Conservation (phyloP, 179 eudicot species). For the Carnegiea gigantea region DNA sequence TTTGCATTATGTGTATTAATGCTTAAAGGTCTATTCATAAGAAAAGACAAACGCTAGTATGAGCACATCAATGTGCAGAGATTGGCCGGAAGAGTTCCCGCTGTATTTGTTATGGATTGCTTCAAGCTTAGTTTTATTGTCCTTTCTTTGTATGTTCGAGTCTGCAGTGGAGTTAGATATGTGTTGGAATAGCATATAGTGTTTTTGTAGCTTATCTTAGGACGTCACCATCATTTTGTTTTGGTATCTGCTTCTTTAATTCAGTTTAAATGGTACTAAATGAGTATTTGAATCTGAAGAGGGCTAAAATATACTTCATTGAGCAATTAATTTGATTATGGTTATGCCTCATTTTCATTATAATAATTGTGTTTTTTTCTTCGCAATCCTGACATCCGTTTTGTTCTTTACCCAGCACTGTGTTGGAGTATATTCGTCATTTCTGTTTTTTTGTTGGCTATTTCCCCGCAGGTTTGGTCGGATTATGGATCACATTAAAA, state of each 20-base stretch:
- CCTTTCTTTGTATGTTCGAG: neutral
- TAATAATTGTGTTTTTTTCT: neutral
- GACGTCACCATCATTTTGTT: neutral
- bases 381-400: neutral
- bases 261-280: neutral
- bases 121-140: neutral
- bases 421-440: neutral
- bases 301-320: neutral
- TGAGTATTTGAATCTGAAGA: neutral
- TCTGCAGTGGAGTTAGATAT: neutral
- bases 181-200: neutral
- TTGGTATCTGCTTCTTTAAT: neutral
- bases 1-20: too few species aligned
- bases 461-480: slow-evolving; percentile 41
- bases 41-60: neutral
- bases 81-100: neutral
- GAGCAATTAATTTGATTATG: neutral
- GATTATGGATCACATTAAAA: slow-evolving; percentile 65
- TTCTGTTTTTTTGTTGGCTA: neutral
- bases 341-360: neutral
- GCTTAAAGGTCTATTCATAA: neutral
- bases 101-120: neutral
- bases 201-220: neutral
- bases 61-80: neutral
- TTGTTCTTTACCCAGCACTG: neutral